Conservation (phyloP, 192 early-diverging fungal genomes). For the Mortierella alpina region DNA sequence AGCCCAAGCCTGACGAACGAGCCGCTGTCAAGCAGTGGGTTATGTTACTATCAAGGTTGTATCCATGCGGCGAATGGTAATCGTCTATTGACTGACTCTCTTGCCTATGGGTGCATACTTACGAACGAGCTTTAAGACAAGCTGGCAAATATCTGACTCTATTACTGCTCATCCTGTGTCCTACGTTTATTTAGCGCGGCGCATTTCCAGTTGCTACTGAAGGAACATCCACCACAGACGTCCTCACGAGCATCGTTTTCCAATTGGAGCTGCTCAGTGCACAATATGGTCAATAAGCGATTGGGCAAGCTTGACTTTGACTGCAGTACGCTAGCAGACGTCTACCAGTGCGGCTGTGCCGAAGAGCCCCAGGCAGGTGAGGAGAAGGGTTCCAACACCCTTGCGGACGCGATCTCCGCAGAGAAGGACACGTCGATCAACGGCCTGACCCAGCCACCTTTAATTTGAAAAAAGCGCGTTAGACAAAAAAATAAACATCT, state of each 20-base stretch:
- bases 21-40: conserved; percentile 83
- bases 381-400: neutral
- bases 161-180: neutral
- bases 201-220: conserved; percentile 85
- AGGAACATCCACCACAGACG: conserved; percentile 84
- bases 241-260: conserved; percentile 74
- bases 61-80: conserved; percentile 97
- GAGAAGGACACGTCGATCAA: neutral
- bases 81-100: neutral
- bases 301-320: conserved; percentile 85
- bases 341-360: conserved; percentile 90
- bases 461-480: too few relatives aligned
- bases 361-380: conserved; percentile 30
- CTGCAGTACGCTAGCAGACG: conserved; percentile 78
- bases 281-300: conserved; percentile 93
- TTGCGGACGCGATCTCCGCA: too few relatives aligned
- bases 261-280: conserved; percentile 89
- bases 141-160: too few relatives aligned
- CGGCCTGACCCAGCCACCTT: too few relatives aligned
- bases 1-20: conserved; percentile 82
- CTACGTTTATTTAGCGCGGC: conserved; percentile 68
- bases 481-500: too few relatives aligned
- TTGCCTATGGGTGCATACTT: neutral
- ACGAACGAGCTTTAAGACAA: too few relatives aligned
- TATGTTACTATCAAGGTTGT: conserved; percentile 84